These are phyloP conservation scores for carrot (Daucus carota) DNA, from an alignment of 129 eudicot genomes.

Conservation along the genomic window DH1_v3.0 NC_030387.2:37524001-37524500, in stretches of 20 bases:
- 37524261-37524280: too few relatives aligned
- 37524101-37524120: not conserved
- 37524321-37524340: not conserved
- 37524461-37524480: not conserved
- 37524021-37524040: not conserved
- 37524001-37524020: constrained; percentile 6
- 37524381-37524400: not conserved
- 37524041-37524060: not conserved
- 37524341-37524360: not conserved
- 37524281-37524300: not conserved
- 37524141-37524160: not conserved
- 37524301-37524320: not conserved
- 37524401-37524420: not conserved
- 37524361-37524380: not conserved
- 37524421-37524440: not conserved
- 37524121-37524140: not conserved
- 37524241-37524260: not conserved
- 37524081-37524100: not conserved
- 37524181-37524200: not conserved
- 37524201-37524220: not conserved
- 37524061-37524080: not conserved
- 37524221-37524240: not conserved
- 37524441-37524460: not conserved
- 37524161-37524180: too few relatives aligned
- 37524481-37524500: not conserved